These are phyloP conservation scores for Funneliformis caledonium DNA, from an alignment of 371 early-diverging fungal genomes.

Conservation along the genomic window DNA sequence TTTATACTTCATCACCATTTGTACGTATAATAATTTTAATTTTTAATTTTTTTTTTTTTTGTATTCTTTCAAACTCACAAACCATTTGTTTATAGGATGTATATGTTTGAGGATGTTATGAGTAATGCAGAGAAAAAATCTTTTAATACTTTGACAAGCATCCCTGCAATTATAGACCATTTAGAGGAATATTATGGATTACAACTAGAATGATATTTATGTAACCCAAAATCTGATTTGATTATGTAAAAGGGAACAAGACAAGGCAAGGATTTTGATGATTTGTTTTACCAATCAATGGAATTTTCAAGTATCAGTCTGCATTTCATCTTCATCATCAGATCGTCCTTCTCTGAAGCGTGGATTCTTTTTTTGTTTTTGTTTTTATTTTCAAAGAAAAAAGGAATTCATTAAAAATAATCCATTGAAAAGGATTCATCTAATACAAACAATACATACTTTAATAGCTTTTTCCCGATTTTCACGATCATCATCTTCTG, in stretches of 20 bases:
- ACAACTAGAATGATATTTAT: not conserved
- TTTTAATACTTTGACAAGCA: constrained; percentile 83
- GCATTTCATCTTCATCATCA: constrained; percentile 40
- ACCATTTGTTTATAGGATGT: constrained; percentile 59
- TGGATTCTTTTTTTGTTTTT: constrained; percentile 26
- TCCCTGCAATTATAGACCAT: constrained; percentile 84
- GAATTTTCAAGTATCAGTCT: constrained; percentile 9
- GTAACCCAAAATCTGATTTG: too few species aligned
- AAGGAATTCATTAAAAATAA: not conserved
- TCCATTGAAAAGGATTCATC: not conserved
- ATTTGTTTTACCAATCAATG: not conserved
- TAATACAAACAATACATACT: not conserved
- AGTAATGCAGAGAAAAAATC: constrained; percentile 80
- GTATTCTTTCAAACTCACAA: not conserved
- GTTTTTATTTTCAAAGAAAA: not conserved
- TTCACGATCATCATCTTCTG: constrained; percentile 16
- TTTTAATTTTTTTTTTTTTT: not conserved
- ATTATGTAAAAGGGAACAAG: not conserved
- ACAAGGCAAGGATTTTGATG: not conserved
- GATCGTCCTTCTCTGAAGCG: constrained; percentile 35
- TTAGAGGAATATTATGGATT: constrained; percentile 77
- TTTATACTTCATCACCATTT: constrained; percentile 93
- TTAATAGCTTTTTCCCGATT: constrained; percentile 12
- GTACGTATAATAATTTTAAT: constrained; percentile 6
- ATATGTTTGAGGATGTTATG: constrained; percentile 91